Conservation (phyloP, 2,329 filamentous ascomycete species). For the Arthrobotrys sphaeroides region DNA sequence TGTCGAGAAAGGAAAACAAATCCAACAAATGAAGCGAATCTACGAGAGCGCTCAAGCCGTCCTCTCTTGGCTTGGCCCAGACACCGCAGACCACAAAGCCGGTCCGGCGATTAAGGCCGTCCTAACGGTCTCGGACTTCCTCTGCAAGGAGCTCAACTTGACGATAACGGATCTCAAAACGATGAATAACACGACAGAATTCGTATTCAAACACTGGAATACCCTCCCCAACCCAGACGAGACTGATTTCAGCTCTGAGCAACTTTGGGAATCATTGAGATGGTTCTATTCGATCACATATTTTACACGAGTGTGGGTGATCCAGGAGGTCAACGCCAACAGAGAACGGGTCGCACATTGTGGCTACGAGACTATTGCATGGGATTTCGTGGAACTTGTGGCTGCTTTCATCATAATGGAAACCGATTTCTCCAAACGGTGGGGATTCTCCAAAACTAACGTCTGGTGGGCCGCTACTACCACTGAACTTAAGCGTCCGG, state of each 20-base stretch:
- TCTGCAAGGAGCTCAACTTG: slow-evolving; percentile 50
- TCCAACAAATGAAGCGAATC: slow-evolving; percentile 58
- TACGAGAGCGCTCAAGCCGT: slow-evolving; percentile 57
- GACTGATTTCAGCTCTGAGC: slow-evolving; percentile 55
- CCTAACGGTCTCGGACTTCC: slow-evolving; percentile 39
- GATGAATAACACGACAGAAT: slow-evolving; percentile 52
- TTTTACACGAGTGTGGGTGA: slow-evolving; percentile 56
- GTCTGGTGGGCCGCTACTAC: slow-evolving; percentile 58
- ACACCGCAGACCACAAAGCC: slow-evolving; percentile 42
- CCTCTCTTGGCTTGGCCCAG: slow-evolving; percentile 58
- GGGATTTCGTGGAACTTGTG: slow-evolving; percentile 57
- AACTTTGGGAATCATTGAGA: slow-evolving; percentile 55
- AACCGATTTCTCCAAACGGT: slow-evolving; percentile 56
- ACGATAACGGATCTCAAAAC: slow-evolving; percentile 40
- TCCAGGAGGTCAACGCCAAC: slow-evolving; percentile 57
- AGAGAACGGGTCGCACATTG: slow-evolving; percentile 55
- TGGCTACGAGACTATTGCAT: slow-evolving; percentile 55
- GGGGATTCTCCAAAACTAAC: slow-evolving; percentile 56
- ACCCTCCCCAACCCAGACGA: slow-evolving; percentile 55
- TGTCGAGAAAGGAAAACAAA: slow-evolving; percentile 57
- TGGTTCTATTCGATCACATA: slow-evolving; percentile 57
- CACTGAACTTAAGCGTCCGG: slow-evolving; percentile 56
- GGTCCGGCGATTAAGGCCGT: slow-evolving; percentile 33
- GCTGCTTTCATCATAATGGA: slow-evolving; percentile 58
- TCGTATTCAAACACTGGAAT: slow-evolving; percentile 51